Base-by-base conservation (phyloP, 2,329 filamentous ascomycete species). In the Alternaria gansuensis region DNA sequence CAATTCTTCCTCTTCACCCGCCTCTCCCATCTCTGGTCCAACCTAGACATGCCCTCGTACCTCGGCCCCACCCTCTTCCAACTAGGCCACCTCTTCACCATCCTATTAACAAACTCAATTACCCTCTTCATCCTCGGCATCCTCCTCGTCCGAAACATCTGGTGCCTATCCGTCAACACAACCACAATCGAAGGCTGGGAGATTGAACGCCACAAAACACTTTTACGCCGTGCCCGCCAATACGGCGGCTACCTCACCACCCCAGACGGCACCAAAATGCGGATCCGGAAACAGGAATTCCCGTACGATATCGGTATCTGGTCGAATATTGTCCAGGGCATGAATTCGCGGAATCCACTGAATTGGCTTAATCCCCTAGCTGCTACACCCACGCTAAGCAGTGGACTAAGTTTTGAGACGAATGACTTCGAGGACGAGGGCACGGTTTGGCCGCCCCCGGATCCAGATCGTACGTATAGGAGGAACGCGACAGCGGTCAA, bases 101-200 rank as follows among this genome's bases (percentile, higher is more conserved):
- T 92, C 1, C 74, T 82, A 0, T 72, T 88, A n/a, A 76, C 84
- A 13, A 87, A 87, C 69, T 82, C 83, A 45, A 72, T 88, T 33
- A 87, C 87, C 0, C 79, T 85, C 8, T 82, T 93, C 51, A 85
- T 83, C 0, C 82, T 95, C 1, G 78, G 78, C 1, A 82, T 95
- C 36, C 83, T 95, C 60, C 79, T 93, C 3, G 74, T 84, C n/a
- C 85, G 87, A 5, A 77, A 77, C 51, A 54, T 85, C 1, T 86
- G 85, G 74, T 83, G 83, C 54, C 87, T 91, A 73, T 68, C 84
- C 4, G 82, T 88, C 60, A 93, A 93, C 78, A 87, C 84, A 14
- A 94, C 90, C 24, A 92, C 90, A 75, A 95, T 96, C 68, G 92
- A 96, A 77, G 83, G 84, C 60, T 94, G 90, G 90, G 90, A 84